These are phyloP conservation scores for Xanthoconium stramineum DNA, from an alignment of 768 basidiomycete species.

Conservation along the genomic window DNA sequence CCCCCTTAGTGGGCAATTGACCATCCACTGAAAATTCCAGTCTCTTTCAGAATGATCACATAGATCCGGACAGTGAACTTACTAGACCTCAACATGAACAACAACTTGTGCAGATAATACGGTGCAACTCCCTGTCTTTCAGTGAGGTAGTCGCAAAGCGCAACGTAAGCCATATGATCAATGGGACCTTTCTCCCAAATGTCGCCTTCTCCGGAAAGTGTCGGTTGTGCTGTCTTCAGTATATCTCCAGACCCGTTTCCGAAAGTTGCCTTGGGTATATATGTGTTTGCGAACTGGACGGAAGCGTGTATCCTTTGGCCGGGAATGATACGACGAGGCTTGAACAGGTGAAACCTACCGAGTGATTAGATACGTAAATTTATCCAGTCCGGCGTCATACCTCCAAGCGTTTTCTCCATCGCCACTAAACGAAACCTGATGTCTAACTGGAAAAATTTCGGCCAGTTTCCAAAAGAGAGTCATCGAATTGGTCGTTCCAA, in stretches of 20 bases:
- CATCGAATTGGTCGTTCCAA: neutral
- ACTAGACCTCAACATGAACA: constrained; percentile 6
- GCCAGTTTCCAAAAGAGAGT: neutral
- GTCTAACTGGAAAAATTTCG: constrained; percentile 2
- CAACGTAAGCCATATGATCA: neutral
- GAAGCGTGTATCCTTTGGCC: constrained; percentile 5
- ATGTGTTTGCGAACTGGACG: constrained; percentile 1
- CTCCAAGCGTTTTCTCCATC: constrained; percentile 1
- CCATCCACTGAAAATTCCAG: constrained; percentile 1
- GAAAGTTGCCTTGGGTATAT: constrained; percentile 8
- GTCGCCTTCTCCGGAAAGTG: constrained; percentile 1
- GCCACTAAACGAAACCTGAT: constrained; percentile 6
- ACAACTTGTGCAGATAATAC: constrained; percentile 5
- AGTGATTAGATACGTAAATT: neutral
- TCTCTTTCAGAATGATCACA: neutral
- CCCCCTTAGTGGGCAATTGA: neutral
- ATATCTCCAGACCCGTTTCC: constrained; percentile 5
- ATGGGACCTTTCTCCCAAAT: constrained; percentile 6
- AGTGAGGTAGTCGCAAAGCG: neutral
- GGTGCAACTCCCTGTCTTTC: constrained; percentile 1
- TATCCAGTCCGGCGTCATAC: neutral
- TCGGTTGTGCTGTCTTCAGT: constrained; percentile 1
- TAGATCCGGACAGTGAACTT: neutral
- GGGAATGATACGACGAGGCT: neutral
- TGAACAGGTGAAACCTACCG: constrained; percentile 1